These are phyloP conservation scores for Solanum sitiens DNA, from an alignment of 257 asterid genomes.

Conservation along the genomic window DNA sequence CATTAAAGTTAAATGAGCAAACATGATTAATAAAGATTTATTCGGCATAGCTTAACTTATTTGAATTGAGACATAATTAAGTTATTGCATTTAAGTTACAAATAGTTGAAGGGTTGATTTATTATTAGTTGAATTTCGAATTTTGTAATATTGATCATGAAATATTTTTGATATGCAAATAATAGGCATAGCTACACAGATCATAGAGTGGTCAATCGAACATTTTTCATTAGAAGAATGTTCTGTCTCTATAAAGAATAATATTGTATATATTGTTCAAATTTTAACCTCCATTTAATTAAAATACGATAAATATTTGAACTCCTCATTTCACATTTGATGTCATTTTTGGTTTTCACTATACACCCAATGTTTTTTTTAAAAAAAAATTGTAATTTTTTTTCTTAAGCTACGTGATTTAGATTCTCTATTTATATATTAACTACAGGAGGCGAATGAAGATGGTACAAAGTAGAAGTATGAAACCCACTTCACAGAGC, in stretches of 20 bases:
- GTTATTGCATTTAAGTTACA: background rate
- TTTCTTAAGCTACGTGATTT: fast-evolving
- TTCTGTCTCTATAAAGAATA: background rate
- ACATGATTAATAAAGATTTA: background rate
- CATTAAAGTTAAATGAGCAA: background rate
- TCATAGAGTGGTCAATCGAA: background rate
- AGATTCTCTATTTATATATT: background rate
- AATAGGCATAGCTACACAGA: too few species aligned
- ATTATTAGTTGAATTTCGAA: background rate
- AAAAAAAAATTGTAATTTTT: background rate
- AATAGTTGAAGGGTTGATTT: background rate
- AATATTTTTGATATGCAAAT: background rate
- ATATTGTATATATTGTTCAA: background rate
- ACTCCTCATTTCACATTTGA: background rate
- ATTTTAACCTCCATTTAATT: background rate
- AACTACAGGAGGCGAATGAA: background rate
- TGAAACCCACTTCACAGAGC: background rate
- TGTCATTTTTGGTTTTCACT: background rate
- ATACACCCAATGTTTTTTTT: background rate
- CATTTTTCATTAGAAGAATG: too few species aligned
- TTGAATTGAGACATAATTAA: background rate
- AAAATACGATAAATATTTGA: background rate
- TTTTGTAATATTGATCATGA: fast-evolving
- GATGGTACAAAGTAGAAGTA: background rate
- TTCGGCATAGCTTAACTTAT: background rate